Conservation (phyloP, 2,329 filamentous ascomycete genomes). For the Sporothrix dimorphospora region DNA sequence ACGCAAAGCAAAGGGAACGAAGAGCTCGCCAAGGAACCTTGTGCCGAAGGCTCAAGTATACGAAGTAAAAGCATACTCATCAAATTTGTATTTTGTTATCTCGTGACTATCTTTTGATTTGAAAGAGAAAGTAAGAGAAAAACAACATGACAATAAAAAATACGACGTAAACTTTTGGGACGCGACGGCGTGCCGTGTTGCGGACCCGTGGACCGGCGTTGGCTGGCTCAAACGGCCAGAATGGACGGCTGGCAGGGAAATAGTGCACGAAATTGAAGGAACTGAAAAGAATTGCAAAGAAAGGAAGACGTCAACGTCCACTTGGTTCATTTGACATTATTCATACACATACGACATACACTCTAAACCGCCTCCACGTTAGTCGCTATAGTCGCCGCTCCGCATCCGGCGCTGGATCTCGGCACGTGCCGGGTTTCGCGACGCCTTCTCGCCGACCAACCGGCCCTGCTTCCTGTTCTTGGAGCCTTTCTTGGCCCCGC, state of each 20-base stretch:
- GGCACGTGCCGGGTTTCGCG: background rate
- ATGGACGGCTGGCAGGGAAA: background rate
- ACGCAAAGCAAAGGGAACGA: background rate
- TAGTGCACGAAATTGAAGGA: background rate
- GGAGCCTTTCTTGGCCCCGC: background rate
- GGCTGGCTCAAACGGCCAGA: constrained; percentile 5
- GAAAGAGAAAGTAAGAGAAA: background rate
- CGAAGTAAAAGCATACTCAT: background rate
- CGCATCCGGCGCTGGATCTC: constrained; percentile 14
- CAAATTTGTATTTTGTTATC: background rate
- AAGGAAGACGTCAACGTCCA: background rate
- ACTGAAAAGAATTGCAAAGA: background rate
- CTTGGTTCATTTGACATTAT: background rate
- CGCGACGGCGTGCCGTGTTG: constrained; percentile 1
- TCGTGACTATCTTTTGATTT: background rate
- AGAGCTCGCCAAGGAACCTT: background rate
- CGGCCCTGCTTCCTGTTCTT: constrained; percentile 14
- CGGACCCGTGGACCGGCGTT: background rate
- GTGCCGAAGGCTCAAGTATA: background rate
- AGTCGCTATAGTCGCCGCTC: background rate
- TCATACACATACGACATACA: background rate
- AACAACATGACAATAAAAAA: background rate
- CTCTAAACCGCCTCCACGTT: background rate
- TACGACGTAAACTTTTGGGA: background rate
- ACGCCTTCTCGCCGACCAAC: background rate